These are phyloP conservation scores for Rhizoclosmatium globosum DNA, from an alignment of 192 early-diverging fungal species.

Conservation along the genomic window DNA sequence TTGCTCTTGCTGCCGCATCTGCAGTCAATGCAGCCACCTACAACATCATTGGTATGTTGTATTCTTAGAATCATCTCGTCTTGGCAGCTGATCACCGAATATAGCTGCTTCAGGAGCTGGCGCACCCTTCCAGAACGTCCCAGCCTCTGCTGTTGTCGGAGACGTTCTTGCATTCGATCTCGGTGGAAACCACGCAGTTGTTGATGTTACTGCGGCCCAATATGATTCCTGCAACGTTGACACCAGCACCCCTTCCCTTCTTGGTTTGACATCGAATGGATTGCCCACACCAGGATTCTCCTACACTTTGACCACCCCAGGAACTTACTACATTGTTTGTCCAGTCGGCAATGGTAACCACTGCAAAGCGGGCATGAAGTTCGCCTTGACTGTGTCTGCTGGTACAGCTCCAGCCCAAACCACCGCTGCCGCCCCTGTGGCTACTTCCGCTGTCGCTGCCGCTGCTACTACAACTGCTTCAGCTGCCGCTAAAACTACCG, in stretches of 20 bases:
- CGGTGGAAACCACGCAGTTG: constrained; percentile 8
- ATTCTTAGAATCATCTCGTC: not conserved
- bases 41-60: not conserved
- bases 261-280: constrained; percentile 24
- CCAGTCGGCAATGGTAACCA: constrained; percentile 1
- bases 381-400: not conserved
- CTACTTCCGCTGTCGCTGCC: not conserved
- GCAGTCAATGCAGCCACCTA: constrained; percentile 12
- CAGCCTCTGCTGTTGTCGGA: constrained; percentile 14
- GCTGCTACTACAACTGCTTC: not conserved
- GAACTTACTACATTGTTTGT: constrained; percentile 28
- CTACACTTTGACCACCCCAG: constrained; percentile 10
- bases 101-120: not conserved
- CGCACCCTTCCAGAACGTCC: constrained; percentile 14
- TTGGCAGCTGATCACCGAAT: not conserved
- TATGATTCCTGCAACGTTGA: constrained; percentile 12
- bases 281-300: not conserved
- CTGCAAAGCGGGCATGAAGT: constrained; percentile 12
- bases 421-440: not conserved
- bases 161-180: constrained; percentile 15
- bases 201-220: constrained; percentile 4
- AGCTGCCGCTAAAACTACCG: not conserved
- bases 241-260: not conserved
- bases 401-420: not conserved
- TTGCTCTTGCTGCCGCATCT: not conserved